These are phyloP conservation scores for Penicillium herquei DNA, from an alignment of 495 filamentous ascomycete genomes.

Conservation along the genomic window DNA sequence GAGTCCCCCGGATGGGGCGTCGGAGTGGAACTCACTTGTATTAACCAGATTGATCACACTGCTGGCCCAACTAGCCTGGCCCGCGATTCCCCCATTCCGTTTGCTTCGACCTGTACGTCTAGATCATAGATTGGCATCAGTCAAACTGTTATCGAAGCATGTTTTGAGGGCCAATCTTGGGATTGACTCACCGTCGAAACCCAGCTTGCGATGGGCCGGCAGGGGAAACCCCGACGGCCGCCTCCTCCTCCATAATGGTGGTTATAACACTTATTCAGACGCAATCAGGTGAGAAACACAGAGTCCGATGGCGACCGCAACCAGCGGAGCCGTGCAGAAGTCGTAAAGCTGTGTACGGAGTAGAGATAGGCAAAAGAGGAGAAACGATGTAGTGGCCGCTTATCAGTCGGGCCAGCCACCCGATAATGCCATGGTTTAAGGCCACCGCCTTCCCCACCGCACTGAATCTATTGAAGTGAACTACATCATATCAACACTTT, in stretches of 20 bases:
- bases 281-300: constrained; percentile 4
- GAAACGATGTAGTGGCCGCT: constrained; percentile 19
- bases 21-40: constrained; percentile 56
- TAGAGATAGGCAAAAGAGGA: constrained; percentile 4
- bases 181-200: constrained; percentile 33
- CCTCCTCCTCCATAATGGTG: constrained; percentile 36
- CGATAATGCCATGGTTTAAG: too few species aligned
- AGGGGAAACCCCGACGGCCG: constrained; percentile 26
- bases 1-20: neutral
- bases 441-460: too few species aligned
- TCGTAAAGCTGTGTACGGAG: neutral
- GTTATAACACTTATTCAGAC: constrained; percentile 6
- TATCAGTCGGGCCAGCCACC: constrained; percentile 8
- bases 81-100: constrained; percentile 50
- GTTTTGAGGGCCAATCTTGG: neutral
- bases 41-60: constrained; percentile 95
- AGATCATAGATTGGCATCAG: neutral
- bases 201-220: constrained; percentile 19
- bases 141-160: neutral
- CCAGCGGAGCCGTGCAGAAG: constrained; percentile 14
- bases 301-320: constrained; percentile 28
- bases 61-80: constrained; percentile 84
- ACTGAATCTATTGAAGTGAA: too few species aligned
- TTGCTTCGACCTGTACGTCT: constrained; percentile 50
- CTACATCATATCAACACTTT: too few species aligned